Evolutionary conservation across 164 flowering plant species (phyloP).

Genomic region (Vitis rupestris): DNA sequence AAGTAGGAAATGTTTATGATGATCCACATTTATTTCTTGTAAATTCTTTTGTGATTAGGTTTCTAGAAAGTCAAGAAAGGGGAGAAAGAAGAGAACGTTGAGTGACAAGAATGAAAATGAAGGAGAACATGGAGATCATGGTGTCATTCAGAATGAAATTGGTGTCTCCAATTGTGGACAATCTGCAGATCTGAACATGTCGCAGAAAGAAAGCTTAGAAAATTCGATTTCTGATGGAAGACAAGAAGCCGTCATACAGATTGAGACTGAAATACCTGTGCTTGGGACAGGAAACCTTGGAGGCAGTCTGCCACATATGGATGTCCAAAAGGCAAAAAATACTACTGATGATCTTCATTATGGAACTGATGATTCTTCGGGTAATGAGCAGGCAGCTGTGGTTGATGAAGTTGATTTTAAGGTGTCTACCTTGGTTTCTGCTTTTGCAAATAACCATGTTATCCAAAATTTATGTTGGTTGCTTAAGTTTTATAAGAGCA

Average conservation of each 20-base stretch:
- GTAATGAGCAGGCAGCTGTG: slow-evolving; percentile 48
- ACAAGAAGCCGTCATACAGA: slow-evolving; percentile 22
- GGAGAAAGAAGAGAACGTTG: slow-evolving; percentile 44
- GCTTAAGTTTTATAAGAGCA: slow-evolving; percentile 83
- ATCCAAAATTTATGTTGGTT: slow-evolving; percentile 88
- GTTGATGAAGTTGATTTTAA: slow-evolving; percentile 80
- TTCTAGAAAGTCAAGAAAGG: slow-evolving; percentile 63
- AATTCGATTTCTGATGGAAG: slow-evolving; percentile 27
- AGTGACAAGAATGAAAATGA: slow-evolving; percentile 27
- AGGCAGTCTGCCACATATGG: slow-evolving; percentile 19
- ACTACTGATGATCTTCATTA: slow-evolving; percentile 23
- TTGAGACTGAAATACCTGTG: slow-evolving; percentile 24
- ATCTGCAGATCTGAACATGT: slow-evolving; percentile 13
- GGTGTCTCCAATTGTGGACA: slow-evolving; percentile 24
- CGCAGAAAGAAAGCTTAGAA: slow-evolving; percentile 11
- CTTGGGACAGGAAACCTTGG: slow-evolving; percentile 12
- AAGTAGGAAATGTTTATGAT: no score
- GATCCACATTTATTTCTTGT: neutral
- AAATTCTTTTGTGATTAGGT: slow-evolving; percentile 42
- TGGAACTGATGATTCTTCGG: slow-evolving; percentile 56
- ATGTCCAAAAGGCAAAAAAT: slow-evolving; percentile 21
- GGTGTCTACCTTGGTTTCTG: slow-evolving; percentile 58
- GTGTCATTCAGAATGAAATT: slow-evolving; percentile 20
- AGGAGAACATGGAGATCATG: slow-evolving; percentile 21
- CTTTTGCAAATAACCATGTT: slow-evolving; percentile 63